These are phyloP conservation scores for Prunus salicina DNA, from an alignment of 306 rosid species.

Conservation along the genomic window DNA sequence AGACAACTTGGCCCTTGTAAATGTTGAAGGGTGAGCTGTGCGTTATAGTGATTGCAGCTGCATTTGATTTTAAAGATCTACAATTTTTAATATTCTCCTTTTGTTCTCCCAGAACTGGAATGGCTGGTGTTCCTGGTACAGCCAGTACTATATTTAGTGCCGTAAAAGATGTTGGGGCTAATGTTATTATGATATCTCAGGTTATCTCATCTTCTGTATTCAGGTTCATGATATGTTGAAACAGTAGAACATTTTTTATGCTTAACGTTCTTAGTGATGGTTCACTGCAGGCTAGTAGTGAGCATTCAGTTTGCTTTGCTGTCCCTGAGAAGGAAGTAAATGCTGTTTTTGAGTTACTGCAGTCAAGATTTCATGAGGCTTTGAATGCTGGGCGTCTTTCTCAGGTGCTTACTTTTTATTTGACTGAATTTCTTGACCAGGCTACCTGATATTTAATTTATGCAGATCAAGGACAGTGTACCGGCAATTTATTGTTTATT, in stretches of 20 bases:
- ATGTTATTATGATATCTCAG: conserved; percentile 99
- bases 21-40: conserved; percentile 92
- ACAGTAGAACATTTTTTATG: conserved; percentile 8
- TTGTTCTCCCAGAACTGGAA: conserved; percentile 72
- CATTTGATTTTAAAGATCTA: not conserved
- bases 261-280: conserved; percentile 21
- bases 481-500: not conserved
- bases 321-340: conserved; percentile 96
- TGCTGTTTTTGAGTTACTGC: conserved; percentile 89
- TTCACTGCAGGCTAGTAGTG: conserved; percentile 92
- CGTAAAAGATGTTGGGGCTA: conserved; percentile 98
- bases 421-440: conserved; percentile 8
- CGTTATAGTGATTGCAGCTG: conserved; percentile 17
- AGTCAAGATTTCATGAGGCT: conserved; percentile 90
- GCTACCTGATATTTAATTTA: not conserved
- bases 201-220: conserved; percentile 34
- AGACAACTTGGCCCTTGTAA: conserved; percentile 92
- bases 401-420: conserved; percentile 58
- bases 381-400: conserved; percentile 96
- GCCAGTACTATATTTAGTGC: conserved; percentile 83
- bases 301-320: conserved; percentile 98
- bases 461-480: not conserved
- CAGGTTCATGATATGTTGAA: conserved; percentile 20
- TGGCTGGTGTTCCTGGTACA: conserved; percentile 99
- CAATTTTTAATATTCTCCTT: conserved; percentile 4